Percentiles rank a stretch among this genome's conserved stretches.
Evolutionary conservation across 2,329 filamentous ascomycete genomes (phyloP).

Genomic region (Metarhizium robertsii): DNA sequence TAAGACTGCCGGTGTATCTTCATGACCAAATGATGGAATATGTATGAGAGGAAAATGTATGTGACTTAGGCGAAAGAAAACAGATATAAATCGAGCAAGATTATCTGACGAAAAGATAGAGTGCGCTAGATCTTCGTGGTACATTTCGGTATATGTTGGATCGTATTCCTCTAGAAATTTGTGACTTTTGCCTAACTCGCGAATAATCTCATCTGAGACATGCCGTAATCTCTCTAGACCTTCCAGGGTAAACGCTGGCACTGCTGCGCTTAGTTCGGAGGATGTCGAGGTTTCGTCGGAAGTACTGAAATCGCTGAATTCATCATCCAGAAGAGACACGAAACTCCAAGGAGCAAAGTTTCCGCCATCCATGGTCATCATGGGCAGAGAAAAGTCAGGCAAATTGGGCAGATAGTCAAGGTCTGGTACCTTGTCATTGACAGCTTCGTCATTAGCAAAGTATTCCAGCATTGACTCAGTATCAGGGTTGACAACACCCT

Average conservation of each 20-base stretch:
- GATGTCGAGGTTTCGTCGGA: background rate
- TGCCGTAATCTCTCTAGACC: background rate
- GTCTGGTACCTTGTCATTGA: slow-evolving; percentile 5
- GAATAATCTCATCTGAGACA: background rate
- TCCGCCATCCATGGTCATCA: background rate
- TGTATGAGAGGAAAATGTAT: slow-evolving; percentile 13
- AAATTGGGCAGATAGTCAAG: background rate
- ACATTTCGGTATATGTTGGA: background rate
- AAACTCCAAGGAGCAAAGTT: background rate
- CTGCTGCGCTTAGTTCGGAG: background rate
- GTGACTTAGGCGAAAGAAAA: slow-evolving; percentile 18
- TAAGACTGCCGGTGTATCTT: too few relatives aligned
- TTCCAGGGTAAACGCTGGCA: background rate
- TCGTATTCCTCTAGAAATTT: background rate
- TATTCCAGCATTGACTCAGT: slow-evolving; percentile 4
- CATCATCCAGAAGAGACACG: slow-evolving; percentile 3
- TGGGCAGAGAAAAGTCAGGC: slow-evolving; percentile 2
- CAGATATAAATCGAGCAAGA: slow-evolving; percentile 10
- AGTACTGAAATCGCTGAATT: background rate
- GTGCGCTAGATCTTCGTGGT: slow-evolving; percentile 5
- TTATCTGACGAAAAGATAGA: slow-evolving; percentile 12
- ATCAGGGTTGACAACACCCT: slow-evolving; percentile 4
- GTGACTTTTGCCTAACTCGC: background rate
- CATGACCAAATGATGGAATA: too few relatives aligned
- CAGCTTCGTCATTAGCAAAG: background rate